Base-by-base conservation (phyloP, 495 filamentous ascomycete genomes). In the Haplographium delicatum region DNA sequence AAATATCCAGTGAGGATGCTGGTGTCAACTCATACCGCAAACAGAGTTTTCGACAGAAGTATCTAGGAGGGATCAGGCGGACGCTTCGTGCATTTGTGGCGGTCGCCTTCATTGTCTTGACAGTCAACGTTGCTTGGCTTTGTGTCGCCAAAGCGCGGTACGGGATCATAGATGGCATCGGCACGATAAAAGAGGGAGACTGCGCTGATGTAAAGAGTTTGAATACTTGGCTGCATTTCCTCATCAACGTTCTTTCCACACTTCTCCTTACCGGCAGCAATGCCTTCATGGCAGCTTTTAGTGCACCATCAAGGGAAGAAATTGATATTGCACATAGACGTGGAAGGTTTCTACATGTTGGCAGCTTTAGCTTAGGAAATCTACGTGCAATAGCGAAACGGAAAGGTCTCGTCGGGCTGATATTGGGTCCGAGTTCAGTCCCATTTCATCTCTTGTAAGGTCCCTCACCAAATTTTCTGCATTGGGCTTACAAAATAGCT, bases 251-350 rank as follows among this genome's bases (percentile, higher is more conserved):
- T 20, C n/a, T 50, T 2, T 50, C 47, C 2, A 50, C 47, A 19
- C 24, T 50, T 8, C 23, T 50, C n/a, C 25, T 50, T 11, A 38
- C 47, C 4, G 47, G 47, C 11, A 50, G 47, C 24, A 50, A 50
- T 50, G 34, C 47, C 15, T 50, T 50, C 47, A 50, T 50, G 47
- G 35, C 47, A 9, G 47, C 47, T 5, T 50, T 40, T 22, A 27
- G 27, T 4, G 27, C 22, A 18, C 47, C 47, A 2, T 40, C 33
- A 4, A 25, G 47, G 13, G 9, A 18, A 13, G 47, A 50, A 24
- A 26, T 50, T 9, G 47, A 50, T 22, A 28, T 19, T 9, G 47
- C 47, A 3, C 47, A 50, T 50, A 4, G 15, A 10, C 20, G 35
- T 20, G 35, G 47, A n/a, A 50, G 18, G 22, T 40, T 6, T 28